Conservation (phyloP, 2,329 filamentous ascomycete species). For the Curvularia hawaiiensis region DNA sequence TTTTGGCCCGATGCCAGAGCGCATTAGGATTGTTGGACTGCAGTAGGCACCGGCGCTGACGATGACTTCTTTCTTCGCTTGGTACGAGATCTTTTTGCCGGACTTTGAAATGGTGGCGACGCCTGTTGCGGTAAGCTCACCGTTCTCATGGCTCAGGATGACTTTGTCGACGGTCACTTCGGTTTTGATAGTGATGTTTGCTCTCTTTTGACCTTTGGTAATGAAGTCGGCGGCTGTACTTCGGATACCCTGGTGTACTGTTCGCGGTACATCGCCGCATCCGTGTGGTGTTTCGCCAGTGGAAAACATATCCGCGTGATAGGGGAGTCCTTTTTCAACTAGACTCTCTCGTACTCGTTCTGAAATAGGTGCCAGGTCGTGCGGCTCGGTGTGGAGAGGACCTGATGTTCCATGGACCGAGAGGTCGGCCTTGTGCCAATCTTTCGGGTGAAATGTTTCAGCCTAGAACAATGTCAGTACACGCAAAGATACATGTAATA, state of each 20-base stretch:
- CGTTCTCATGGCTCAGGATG: slow-evolving; percentile 48
- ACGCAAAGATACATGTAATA: accelerated
- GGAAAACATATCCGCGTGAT: slow-evolving; percentile 65
- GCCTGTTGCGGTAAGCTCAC: slow-evolving; percentile 52
- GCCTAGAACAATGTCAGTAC: slow-evolving; percentile 34
- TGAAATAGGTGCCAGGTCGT: slow-evolving; percentile 64
- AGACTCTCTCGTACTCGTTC: slow-evolving; percentile 61
- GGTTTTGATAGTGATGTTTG: slow-evolving; percentile 44
- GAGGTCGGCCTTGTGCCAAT: slow-evolving; percentile 60
- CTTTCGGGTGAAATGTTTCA: slow-evolving; percentile 63
- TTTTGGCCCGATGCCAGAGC: slow-evolving; percentile 63
- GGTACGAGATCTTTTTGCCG: slow-evolving; percentile 47
- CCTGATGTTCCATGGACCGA: slow-evolving; percentile 55
- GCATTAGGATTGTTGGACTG: slow-evolving; percentile 50
- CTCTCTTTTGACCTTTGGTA: slow-evolving; percentile 48
- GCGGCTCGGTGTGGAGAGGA: slow-evolving; percentile 61
- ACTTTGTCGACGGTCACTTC: slow-evolving; percentile 51
- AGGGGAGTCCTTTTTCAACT: slow-evolving; percentile 58
- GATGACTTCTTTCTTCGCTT: slow-evolving; percentile 42
- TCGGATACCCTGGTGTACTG: slow-evolving; percentile 38
- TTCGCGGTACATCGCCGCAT: slow-evolving; percentile 40
- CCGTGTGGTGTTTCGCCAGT: slow-evolving; percentile 46
- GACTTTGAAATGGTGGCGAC: slow-evolving; percentile 52
- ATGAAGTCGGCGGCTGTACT: slow-evolving; percentile 44
- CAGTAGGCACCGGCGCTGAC: slow-evolving; percentile 43